Percentiles rank a stretch among this genome's conserved stretches.
phyloP scores from a whole-genome alignment of 176 grass and related monocot genomes.

The Panicum miliaceum region DNA sequence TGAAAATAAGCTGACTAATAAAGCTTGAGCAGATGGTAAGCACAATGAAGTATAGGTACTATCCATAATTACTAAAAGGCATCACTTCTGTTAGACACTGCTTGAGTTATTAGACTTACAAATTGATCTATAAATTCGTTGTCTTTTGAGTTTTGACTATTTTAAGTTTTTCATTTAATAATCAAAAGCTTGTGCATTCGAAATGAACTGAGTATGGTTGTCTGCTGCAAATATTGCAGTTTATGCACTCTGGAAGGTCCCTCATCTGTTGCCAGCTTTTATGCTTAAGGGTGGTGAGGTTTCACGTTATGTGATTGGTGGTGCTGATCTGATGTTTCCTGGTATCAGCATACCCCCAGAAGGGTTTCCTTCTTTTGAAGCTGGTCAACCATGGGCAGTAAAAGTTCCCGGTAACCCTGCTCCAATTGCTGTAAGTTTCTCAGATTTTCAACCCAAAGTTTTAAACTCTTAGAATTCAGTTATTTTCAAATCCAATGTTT shows the following conservation, averaged over 20 bases:
- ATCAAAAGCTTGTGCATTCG: slow-evolving; percentile 6
- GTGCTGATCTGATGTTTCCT: slow-evolving; percentile 99
- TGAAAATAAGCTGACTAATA: background rate
- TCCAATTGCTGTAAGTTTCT: slow-evolving; percentile 86
- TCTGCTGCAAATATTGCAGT: slow-evolving; percentile 61
- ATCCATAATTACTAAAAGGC: background rate
- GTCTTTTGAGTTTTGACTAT: background rate
- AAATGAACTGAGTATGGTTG: slow-evolving; percentile 34
- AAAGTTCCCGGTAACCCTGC: slow-evolving; percentile 89
- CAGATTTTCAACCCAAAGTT: background rate
- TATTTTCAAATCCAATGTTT: slow-evolving; percentile 30
- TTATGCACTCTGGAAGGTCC: slow-evolving; percentile 90
- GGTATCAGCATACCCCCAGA: slow-evolving; percentile 81
- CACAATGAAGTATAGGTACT: background rate
- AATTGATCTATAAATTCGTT: background rate
- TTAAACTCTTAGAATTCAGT: slow-evolving; percentile 29
- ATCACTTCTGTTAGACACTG: slow-evolving; percentile 8
- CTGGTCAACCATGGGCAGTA: slow-evolving; percentile 85
- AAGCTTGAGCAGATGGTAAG: slow-evolving; percentile 17
- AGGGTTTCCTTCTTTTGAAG: slow-evolving; percentile 80
- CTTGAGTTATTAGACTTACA: slow-evolving; percentile 20
- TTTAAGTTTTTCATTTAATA: slow-evolving; percentile 14
- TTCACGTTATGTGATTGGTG: slow-evolving; percentile 76
- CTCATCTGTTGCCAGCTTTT: slow-evolving; percentile 84
- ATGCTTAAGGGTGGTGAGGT: slow-evolving; percentile 91